Evolutionary conservation across 75 land plant genomes (phyloP).

Genomic region (Gnetum montanum): DNA sequence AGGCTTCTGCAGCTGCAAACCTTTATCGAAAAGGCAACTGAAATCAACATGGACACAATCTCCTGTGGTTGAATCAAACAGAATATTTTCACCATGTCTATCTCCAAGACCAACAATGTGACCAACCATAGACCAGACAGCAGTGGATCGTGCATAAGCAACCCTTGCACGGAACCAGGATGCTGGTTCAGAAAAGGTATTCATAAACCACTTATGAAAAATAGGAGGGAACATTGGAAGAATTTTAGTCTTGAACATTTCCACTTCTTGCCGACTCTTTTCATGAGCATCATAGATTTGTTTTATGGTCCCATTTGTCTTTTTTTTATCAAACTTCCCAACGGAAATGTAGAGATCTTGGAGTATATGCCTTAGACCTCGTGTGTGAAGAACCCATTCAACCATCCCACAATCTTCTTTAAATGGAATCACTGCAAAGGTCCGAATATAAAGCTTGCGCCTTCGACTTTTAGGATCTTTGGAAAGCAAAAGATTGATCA

Average conservation of each 20-base stretch:
- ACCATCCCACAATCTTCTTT: constrained; percentile 99
- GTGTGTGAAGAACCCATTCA: constrained; percentile 99
- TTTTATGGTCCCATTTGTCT: constrained; percentile 84
- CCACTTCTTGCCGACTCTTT: constrained; percentile 62
- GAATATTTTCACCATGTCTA: constrained; percentile 96
- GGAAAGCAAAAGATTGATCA: constrained; percentile 88
- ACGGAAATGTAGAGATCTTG: constrained; percentile 82
- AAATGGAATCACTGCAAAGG: constrained; percentile 95
- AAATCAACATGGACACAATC: constrained; percentile 99
- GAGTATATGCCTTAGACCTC: constrained; percentile 95
- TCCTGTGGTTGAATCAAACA: constrained; percentile 97
- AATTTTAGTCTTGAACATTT: constrained; percentile 68
- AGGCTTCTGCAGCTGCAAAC: constrained; percentile 87
- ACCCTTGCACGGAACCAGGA: constrained; percentile 93
- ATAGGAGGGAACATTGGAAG: constrained; percentile 96
- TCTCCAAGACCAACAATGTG: constrained; percentile 99
- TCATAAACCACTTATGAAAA: constrained; percentile 94
- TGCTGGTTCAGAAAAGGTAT: constrained; percentile 95
- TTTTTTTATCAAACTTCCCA: constrained; percentile 94
- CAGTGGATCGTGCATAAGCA: constrained; percentile 95
- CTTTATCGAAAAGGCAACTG: constrained; percentile 98
- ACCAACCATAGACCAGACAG: constrained; percentile 99
- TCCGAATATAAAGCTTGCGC: constrained; percentile 92
- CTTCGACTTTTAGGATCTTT: constrained; percentile 94
- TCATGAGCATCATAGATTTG: constrained; percentile 76